These are phyloP conservation scores for Monascus purpureus DNA, from an alignment of 495 filamentous ascomycete genomes.

Conservation along the genomic window DNA sequence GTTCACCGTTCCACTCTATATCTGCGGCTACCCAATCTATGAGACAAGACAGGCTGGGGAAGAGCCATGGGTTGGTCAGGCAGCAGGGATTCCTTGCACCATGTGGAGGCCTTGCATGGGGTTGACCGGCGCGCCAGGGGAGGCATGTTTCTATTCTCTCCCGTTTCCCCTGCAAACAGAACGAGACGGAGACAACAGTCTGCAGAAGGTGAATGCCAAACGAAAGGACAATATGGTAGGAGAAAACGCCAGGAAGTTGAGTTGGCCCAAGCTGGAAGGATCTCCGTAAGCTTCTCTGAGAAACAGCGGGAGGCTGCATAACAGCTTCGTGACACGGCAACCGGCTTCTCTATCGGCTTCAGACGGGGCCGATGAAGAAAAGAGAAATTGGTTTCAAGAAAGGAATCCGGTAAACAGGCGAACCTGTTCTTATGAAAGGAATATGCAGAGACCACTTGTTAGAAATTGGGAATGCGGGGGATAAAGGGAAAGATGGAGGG, in stretches of 20 bases:
- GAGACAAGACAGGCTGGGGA: slow-evolving; percentile 9
- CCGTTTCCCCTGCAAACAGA: neutral
- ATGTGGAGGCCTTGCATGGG: slow-evolving; percentile 50
- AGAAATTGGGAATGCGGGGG: too few species aligned
- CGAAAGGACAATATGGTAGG: neutral
- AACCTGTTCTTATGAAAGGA: neutral
- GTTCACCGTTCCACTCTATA: slow-evolving; percentile 20
- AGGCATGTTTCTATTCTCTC: slow-evolving; percentile 1
- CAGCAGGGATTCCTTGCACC: slow-evolving; percentile 15
- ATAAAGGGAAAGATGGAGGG: neutral
- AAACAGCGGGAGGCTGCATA: slow-evolving; percentile 23
- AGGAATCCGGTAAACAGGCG: neutral
- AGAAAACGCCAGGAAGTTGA: neutral
- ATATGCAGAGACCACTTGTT: neutral
- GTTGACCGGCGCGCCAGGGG: slow-evolving; percentile 13
- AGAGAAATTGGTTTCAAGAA: neutral
- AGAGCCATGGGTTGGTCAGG: slow-evolving; percentile 12
- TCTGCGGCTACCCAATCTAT: slow-evolving; percentile 21
- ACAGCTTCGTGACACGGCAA: slow-evolving; percentile 18
- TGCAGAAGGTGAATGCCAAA: neutral
- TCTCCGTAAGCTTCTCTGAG: slow-evolving; percentile 11
- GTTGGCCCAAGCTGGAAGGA: neutral
- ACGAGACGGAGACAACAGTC: neutral
- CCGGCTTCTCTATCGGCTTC: slow-evolving; percentile 10
- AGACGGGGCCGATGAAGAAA: slow-evolving; percentile 4